phyloP scores from a whole-genome alignment of 805 yeast species.

The Saturnispora silvae region DNA sequence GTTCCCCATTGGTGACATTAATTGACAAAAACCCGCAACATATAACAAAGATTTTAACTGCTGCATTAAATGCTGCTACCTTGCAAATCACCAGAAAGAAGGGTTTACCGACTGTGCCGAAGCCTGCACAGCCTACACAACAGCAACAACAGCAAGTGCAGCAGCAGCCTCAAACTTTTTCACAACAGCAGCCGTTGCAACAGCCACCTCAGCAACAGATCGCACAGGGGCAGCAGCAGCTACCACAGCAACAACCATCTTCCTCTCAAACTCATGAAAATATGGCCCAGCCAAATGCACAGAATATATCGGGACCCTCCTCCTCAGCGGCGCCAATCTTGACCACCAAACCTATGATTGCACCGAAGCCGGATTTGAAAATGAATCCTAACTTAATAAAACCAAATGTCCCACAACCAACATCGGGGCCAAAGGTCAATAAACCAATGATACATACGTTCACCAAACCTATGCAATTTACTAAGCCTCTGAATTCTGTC shows the following conservation, averaged over 20 bases:
- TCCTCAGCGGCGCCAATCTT: not conserved
- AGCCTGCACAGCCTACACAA: constrained; percentile 2
- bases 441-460: constrained; percentile 13
- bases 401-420: constrained; percentile 4
- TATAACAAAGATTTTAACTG: constrained; percentile 65
- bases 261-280: too few species aligned
- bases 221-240: not conserved
- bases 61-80: constrained; percentile 73
- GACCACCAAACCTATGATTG: constrained; percentile 1
- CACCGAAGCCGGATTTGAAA: constrained; percentile 3
- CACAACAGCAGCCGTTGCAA: constrained; percentile 8
- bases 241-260: constrained; percentile 2
- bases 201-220: constrained; percentile 8
- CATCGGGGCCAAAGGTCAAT: constrained; percentile 9
- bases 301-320: too few species aligned
- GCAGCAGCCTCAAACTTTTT: too few species aligned
- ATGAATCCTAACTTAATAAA: not conserved
- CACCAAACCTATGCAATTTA: constrained; percentile 10
- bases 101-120: constrained; percentile 26
- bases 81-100: constrained; percentile 47
- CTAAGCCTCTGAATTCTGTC: constrained; percentile 4
- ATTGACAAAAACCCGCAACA: constrained; percentile 77
- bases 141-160: constrained; percentile 2
- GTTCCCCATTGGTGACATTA: constrained; percentile 66
- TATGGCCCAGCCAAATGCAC: too few species aligned